A percentile compares a stretch with the other conserved stretches of the same genome.
These are phyloP conservation scores for Elymus sibiricus DNA, from an alignment of 176 grass and related monocot species.

Conservation along the genomic window DNA sequence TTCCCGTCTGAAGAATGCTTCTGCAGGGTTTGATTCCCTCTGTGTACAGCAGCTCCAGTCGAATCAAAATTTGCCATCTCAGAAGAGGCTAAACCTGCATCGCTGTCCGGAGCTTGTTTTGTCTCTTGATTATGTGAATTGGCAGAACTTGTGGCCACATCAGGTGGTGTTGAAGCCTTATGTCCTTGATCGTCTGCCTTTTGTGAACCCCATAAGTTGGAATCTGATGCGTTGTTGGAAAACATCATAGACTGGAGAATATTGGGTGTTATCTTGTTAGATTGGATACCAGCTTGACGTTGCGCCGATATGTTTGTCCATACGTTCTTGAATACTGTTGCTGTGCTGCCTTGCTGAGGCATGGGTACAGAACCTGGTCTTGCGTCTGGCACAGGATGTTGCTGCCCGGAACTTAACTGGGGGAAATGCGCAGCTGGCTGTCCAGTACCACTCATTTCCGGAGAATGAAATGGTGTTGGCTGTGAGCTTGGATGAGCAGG, in stretches of 20 bases:
- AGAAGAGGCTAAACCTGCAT: slow-evolving; percentile 38
- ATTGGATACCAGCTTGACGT: slow-evolving; percentile 48
- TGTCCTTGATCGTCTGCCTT: slow-evolving; percentile 61
- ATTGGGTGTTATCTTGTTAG: slow-evolving; percentile 72
- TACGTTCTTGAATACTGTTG: slow-evolving; percentile 88
- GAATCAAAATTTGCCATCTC: slow-evolving; percentile 47
- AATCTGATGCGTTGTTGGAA: slow-evolving; percentile 35
- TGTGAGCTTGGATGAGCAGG: slow-evolving; percentile 38
- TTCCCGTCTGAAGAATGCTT: slow-evolving; percentile 52
- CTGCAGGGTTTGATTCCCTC: slow-evolving; percentile 43
- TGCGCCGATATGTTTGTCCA: slow-evolving; percentile 92
- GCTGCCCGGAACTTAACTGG: slow-evolving; percentile 48
- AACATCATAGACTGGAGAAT: slow-evolving; percentile 92
- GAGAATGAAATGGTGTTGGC: slow-evolving; percentile 37
- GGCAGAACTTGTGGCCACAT: slow-evolving; percentile 58
- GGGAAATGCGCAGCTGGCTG: slow-evolving; percentile 38
- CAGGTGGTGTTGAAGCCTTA: slow-evolving; percentile 51
- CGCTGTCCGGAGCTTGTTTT: slow-evolving; percentile 46
- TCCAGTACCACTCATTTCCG: slow-evolving; percentile 43
- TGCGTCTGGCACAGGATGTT: slow-evolving; percentile 45
- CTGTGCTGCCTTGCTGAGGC: slow-evolving; percentile 54
- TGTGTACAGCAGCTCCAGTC: slow-evolving; percentile 29
- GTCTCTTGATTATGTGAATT: slow-evolving; percentile 72
- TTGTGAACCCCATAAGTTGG: slow-evolving; percentile 57
- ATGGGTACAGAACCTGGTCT: slow-evolving; percentile 40